Conservation (phyloP, 192 early-diverging fungal genomes). For the Rhizoclosmatium sp. region DNA sequence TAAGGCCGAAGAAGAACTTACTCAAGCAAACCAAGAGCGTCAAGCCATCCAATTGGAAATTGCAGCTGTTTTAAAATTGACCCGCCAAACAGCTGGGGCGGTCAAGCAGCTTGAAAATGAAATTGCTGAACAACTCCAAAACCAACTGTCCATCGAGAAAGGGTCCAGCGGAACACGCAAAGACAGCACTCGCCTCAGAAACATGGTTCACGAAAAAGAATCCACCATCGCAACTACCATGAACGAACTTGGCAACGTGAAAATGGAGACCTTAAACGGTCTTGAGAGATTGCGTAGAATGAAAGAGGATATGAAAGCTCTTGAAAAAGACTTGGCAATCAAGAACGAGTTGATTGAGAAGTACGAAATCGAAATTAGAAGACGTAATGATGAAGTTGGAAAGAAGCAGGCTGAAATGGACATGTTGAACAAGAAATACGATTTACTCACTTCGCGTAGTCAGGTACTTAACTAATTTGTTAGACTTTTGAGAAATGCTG, state of each 20-base stretch:
- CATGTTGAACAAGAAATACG: slow-evolving; percentile 68
- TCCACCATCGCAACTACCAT: slow-evolving; percentile 54
- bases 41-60: slow-evolving; percentile 60
- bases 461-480: slow-evolving; percentile 41
- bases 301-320: slow-evolving; percentile 43
- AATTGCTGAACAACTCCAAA: slow-evolving; percentile 63
- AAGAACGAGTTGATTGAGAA: slow-evolving; percentile 66
- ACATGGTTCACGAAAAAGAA: slow-evolving; percentile 65
- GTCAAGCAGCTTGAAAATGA: slow-evolving; percentile 57
- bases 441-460: slow-evolving; percentile 55
- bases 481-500: background rate
- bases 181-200: slow-evolving; percentile 57
- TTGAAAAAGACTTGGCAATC: slow-evolving; percentile 56
- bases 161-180: slow-evolving; percentile 50
- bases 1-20: slow-evolving; percentile 62
- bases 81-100: slow-evolving; percentile 33
- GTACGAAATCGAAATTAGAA: slow-evolving; percentile 67
- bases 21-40: slow-evolving; percentile 53
- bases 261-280: slow-evolving; percentile 55
- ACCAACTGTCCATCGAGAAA: slow-evolving; percentile 62
- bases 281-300: slow-evolving; percentile 39
- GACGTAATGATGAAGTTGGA: slow-evolving; percentile 64
- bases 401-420: slow-evolving; percentile 71
- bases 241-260: slow-evolving; percentile 61
- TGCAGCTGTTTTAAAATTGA: slow-evolving; percentile 54